Evolutionary conservation across 768 basidiomycete genomes (phyloP), one percentile per base, ranked within the genome.

Genomic region (Macrolepiota dolichaula): DNA sequence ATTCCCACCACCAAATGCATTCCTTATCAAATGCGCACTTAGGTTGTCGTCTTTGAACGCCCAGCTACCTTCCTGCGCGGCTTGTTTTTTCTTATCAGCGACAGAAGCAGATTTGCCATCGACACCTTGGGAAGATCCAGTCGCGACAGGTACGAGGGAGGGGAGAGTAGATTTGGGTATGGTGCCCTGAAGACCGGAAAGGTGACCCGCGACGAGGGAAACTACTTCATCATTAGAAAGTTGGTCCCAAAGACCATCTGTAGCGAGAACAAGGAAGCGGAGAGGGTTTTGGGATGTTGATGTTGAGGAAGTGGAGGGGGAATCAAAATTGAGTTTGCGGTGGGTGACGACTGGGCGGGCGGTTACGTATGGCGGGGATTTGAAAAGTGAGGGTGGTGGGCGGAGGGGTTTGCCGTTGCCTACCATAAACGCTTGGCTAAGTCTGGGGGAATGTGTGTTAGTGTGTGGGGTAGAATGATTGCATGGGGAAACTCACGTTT

Each of bases 311-410:
- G 89, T 82, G 13, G 81, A 75, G 65, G 46, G 27, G 11, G 52
- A 13, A n/a, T 37, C 36, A 36, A 61, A 61, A 15, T 52, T 54
- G 32, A 92, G 76, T 66, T 88, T 86, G 62, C 85, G 84, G 66
- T 94, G 88, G 2, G 88, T 90, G 29, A 95, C 85, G 37, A 92
- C 92, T 2, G 94, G 94, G 6, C 79, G 79, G 15, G 94, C 86
- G 35, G 82, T 95, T 24, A 96, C 94, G 72, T 96, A 97, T n/a
- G 94, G 94, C 1, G 94, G 94, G 3, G 95, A 93, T 72, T 88
- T 90, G 73, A 91, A 84, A 22, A 80, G 73, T 13, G 81, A 57
- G 13, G 87, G 89, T 2, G 87, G 75, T 6, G 81, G 73, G 22
- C 91, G 85, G 70, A 90, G 75, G 1, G 82, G 74, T 60, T 76